Conservation (phyloP, 164 flowering plant species). For the Cinnamomum chago region DNA sequence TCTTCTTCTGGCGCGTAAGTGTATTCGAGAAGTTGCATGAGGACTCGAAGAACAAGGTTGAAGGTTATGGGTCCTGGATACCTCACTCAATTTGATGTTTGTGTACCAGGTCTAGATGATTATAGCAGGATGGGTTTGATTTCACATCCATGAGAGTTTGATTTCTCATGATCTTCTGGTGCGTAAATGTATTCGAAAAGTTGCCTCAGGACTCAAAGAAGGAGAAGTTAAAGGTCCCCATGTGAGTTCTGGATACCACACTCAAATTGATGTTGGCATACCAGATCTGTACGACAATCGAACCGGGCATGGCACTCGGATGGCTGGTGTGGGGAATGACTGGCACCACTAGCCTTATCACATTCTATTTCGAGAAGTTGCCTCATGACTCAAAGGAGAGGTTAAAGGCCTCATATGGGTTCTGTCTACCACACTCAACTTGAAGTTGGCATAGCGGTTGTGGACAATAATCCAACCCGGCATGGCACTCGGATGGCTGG, state of each 20-base stretch:
- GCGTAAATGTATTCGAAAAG: not conserved
- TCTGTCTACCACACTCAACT: no score
- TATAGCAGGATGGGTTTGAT: no score
- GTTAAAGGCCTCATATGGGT: no score
- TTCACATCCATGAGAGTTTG: not conserved
- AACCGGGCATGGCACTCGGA: not conserved
- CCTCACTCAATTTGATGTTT: constrained; percentile 2
- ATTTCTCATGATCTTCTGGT: not conserved
- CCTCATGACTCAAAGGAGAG: no score
- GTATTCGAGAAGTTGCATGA: not conserved
- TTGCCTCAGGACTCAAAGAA: constrained; percentile 1
- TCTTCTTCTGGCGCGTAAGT: not conserved
- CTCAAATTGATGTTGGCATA: not conserved
- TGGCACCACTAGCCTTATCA: not conserved
- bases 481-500: no score
- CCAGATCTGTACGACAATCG: not conserved
- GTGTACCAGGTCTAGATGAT: no score
- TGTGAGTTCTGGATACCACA: constrained; percentile 3
- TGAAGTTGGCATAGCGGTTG: no score
- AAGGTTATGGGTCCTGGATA: constrained; percentile 4
- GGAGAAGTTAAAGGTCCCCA: constrained; percentile 4
- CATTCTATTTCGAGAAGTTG: not conserved
- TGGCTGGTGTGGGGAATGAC: constrained; percentile 10
- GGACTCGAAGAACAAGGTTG: not conserved
- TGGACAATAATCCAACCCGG: no score